Evolutionary conservation across 768 basidiomycete species (phyloP), one percentile per base, ranked within the genome.

Genomic region (Cyclocybe aegerita): DNA sequence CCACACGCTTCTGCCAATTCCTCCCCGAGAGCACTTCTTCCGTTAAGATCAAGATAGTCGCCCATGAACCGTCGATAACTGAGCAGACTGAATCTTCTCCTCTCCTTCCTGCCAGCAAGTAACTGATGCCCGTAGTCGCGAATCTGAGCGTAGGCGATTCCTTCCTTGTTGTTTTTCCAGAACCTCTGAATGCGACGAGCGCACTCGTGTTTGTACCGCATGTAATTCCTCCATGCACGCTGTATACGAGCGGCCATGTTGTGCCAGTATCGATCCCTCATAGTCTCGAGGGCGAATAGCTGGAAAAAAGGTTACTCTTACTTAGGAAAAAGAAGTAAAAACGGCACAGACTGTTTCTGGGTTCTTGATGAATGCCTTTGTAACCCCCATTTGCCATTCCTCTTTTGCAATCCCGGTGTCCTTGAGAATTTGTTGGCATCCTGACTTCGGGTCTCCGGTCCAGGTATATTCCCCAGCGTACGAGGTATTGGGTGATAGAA

Each of bases 201-300:
- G 61, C 93, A 96, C 64, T 98, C 97, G 59, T 94, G 83, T 70
- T 90, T 93, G 71, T 97, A 92, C 7, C 96, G 83, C 80, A 95
- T 81, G 67, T 97, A 97, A 65, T 97, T 96, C 51, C 96, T 80
- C 81, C 86, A 99, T 4, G 93, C 93, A 32, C 97, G 86, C 68
- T 99, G 97, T 45, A 99, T 99, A 39, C 97, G 88, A 17, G 73
- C 82, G 0, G 97, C 97, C 97, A 99, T 99, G 69, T 98, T 98
- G 68, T 99, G 97, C 97, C 97, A 99, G 69, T 98, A 99, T 46
- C 90, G 85, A 66, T 99, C 97, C 45, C 97, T 86, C 93, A 98
- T 98, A 6, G 93, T 95, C 74, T 99, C 97, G 49, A 99, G 74
- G 9, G 96, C 97, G 66, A 99, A 99, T 15, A 99, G 82, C 93